A percentile compares a stretch with the other conserved stretches of the same genome.
phyloP scores from a whole-genome alignment of 805 yeast genomes.

The Scheffersomyces coipomensis region DNA sequence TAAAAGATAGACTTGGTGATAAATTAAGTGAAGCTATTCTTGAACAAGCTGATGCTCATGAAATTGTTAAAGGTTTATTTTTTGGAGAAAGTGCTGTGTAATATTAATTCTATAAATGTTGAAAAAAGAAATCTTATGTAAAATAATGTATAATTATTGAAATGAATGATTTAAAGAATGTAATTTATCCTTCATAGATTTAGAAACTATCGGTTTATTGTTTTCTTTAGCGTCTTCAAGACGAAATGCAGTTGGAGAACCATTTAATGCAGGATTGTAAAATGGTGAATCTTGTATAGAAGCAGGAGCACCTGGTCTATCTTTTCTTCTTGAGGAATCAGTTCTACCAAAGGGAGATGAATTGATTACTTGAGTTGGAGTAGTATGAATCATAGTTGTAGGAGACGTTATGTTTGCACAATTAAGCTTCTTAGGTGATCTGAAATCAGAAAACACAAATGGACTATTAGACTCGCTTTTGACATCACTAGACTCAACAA shows the following conservation, averaged over 20 bases:
- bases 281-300: conserved; percentile 36
- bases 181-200: no score
- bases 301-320: conserved; percentile 36
- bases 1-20: conserved; percentile 61
- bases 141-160: no score
- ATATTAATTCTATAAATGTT: conserved; percentile 1
- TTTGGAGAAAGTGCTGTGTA: conserved; percentile 56
- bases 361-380: conserved; percentile 3
- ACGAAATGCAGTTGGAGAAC: conserved; percentile 11
- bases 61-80: conserved; percentile 62
- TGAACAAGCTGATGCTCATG: conserved; percentile 46
- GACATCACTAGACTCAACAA: not conserved
- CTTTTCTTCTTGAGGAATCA: conserved; percentile 4
- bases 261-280: conserved; percentile 18
- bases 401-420: conserved; percentile 3
- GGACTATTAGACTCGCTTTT: not conserved
- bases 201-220: no score
- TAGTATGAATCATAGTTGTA: not conserved
- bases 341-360: conserved; percentile 2
- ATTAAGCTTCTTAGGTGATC: not conserved
- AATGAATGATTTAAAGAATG: no score
- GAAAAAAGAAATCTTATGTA: no score
- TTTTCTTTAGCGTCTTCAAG: no score
- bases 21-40: conserved; percentile 50
- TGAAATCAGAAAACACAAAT: not conserved